These are phyloP conservation scores for Monascus ruber DNA, from an alignment of 2,329 filamentous ascomycete species.

Conservation along the genomic window DNA sequence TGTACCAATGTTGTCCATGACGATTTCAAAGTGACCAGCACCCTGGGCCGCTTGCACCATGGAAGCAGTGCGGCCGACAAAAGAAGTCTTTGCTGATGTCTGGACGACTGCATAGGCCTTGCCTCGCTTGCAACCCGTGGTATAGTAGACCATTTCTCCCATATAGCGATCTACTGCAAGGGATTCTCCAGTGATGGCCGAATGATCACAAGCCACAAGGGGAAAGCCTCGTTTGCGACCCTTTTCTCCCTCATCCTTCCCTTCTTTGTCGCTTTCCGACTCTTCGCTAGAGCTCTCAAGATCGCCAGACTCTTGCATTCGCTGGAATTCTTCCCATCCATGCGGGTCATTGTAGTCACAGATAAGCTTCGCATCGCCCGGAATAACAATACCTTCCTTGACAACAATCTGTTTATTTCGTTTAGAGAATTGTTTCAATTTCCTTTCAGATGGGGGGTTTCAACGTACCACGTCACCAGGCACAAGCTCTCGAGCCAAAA, in stretches of 20 bases:
- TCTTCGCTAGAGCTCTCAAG: background rate
- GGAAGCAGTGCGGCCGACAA: conserved; percentile 63
- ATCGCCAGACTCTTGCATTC: conserved; percentile 41
- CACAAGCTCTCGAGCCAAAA: conserved; percentile 60
- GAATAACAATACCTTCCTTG: conserved; percentile 60
- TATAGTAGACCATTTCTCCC: conserved; percentile 66
- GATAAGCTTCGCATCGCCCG: conserved; percentile 59
- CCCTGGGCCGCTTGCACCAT: conserved; percentile 64
- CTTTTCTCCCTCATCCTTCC: conserved; percentile 5
- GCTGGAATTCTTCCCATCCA: conserved; percentile 55
- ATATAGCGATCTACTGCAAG: conserved; percentile 58
- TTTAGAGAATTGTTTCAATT: conserved; percentile 7
- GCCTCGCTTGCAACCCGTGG: conserved; percentile 69
- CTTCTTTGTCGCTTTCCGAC: conserved; percentile 3
- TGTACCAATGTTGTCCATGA: conserved; percentile 72
- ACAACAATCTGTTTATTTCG: conserved; percentile 45
- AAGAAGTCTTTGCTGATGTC: conserved; percentile 57
- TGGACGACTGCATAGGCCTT: conserved; percentile 62
- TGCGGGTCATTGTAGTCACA: conserved; percentile 59
- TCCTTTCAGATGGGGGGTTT: background rate
- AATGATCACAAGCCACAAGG: conserved; percentile 64
- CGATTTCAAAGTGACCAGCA: conserved; percentile 68
- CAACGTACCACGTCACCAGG: conserved; percentile 61
- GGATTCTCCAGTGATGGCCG: conserved; percentile 69
- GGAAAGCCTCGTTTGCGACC: conserved; percentile 43